phyloP scores from a whole-genome alignment of 2,329 filamentous ascomycete genomes.

The Trichophyton benhamiae region DNA sequence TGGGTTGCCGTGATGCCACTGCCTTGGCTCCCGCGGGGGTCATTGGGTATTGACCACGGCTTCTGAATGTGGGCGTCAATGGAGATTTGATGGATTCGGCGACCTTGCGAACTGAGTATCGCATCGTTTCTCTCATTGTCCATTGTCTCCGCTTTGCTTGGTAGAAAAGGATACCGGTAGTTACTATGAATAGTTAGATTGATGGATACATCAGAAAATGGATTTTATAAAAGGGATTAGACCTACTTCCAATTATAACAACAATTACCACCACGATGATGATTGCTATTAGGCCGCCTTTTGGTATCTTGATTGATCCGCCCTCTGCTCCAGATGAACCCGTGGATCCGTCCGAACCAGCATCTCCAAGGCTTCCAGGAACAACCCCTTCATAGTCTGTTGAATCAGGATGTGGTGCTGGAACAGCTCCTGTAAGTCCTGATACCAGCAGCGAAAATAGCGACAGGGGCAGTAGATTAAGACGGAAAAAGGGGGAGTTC shows the following conservation, averaged over 20 bases:
- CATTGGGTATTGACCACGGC: background rate
- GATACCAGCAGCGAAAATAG: background rate
- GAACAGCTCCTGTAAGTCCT: background rate
- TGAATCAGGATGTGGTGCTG: background rate
- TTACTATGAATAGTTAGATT: constrained; percentile 36
- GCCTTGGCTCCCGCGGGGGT: background rate
- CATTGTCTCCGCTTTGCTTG: constrained; percentile 76
- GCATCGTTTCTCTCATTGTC: constrained; percentile 61
- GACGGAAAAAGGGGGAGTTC: background rate
- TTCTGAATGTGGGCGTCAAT: background rate
- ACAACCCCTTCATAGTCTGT: background rate
- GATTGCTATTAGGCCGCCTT: constrained; percentile 60
- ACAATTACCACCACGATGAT: constrained; percentile 58
- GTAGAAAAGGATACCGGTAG: constrained; percentile 58
- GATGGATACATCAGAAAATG: constrained; percentile 8
- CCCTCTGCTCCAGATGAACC: constrained; percentile 18
- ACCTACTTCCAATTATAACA: constrained; percentile 56
- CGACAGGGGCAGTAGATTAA: background rate
- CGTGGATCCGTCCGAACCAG: background rate
- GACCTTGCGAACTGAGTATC: constrained; percentile 48
- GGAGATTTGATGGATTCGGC: constrained; percentile 12
- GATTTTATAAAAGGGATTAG: background rate
- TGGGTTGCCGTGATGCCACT: background rate
- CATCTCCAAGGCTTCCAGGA: background rate
- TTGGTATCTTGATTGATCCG: constrained; percentile 52